Evolutionary conservation across 179 eudicot genomes (phyloP).

Genomic region (Camellia oleifera): DNA sequence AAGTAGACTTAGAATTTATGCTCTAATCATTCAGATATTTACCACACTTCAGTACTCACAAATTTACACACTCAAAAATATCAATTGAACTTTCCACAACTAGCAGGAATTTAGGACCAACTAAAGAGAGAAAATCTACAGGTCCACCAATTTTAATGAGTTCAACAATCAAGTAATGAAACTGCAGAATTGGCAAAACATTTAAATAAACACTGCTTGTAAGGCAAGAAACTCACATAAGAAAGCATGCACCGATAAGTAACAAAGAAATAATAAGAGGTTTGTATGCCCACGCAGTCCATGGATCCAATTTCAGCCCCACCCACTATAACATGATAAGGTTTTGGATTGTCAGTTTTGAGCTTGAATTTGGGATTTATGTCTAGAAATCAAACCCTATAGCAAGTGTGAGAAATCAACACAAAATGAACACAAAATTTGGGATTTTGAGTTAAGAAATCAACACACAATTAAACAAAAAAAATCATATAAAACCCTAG

Average conservation of each 20-base stretch:
- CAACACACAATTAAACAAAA: too few species aligned
- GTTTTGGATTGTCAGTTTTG: too few species aligned
- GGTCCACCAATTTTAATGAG: not conserved
- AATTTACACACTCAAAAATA: not conserved
- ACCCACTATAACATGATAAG: too few species aligned
- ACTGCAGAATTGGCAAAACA: conserved; percentile 6
- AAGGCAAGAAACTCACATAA: not conserved
- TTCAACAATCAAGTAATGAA: not conserved
- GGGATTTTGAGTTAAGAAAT: too few species aligned
- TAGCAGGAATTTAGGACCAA: not conserved
- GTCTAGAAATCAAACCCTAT: too few species aligned
- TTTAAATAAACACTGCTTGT: conserved; percentile 1
- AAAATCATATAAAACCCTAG: too few species aligned
- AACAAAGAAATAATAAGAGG: conserved; percentile 87
- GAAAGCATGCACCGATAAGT: conserved; percentile 73
- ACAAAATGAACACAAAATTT: too few species aligned
- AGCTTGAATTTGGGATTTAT: too few species aligned
- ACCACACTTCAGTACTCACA: too few species aligned
- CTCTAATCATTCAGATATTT: too few species aligned
- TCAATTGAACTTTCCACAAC: not conserved
- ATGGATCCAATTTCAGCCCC: conserved; percentile 68
- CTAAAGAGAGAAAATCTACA: not conserved
- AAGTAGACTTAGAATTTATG: too few species aligned
- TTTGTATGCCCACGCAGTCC: conserved; percentile 99
- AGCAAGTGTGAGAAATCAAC: too few species aligned